phyloP scores from a whole-genome alignment of 1,139 yeast genomes.

The Pneumocystis jirovecii region DNA sequence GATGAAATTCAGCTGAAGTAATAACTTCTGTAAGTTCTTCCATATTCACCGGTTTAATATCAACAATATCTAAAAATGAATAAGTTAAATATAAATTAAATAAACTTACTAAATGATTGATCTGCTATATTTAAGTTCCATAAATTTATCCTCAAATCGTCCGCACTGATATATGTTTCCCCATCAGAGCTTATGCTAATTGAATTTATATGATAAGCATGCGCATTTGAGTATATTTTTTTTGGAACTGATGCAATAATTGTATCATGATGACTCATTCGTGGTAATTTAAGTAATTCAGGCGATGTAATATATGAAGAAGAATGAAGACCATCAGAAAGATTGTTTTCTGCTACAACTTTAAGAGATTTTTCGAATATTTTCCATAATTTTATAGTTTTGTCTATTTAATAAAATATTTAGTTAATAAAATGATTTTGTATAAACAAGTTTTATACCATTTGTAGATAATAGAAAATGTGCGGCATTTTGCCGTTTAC shows the following conservation, averaged over 20 bases:
- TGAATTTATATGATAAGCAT: slow-evolving; percentile 94
- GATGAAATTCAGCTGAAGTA: slow-evolving; percentile 96
- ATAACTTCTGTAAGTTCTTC: slow-evolving; percentile 97
- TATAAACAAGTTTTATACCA: slow-evolving; percentile 14
- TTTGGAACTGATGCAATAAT: slow-evolving; percentile 92
- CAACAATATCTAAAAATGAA: slow-evolving; percentile 44
- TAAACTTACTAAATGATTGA: slow-evolving; percentile 57
- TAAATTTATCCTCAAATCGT: slow-evolving; percentile 84
- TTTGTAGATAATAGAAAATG: slow-evolving; percentile 82
- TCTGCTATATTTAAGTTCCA: slow-evolving; percentile 95
- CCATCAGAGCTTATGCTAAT: slow-evolving; percentile 90
- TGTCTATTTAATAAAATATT: slow-evolving; percentile 34
- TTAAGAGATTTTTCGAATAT: slow-evolving; percentile 82
- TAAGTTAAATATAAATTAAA: not conserved
- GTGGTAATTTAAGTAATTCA: slow-evolving; percentile 53
- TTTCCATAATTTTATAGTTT: slow-evolving; percentile 96
- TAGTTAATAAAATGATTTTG: not conserved
- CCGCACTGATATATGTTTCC: slow-evolving; percentile 86
- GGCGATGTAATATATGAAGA: slow-evolving; percentile 8
- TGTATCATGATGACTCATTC: slow-evolving; percentile 80
- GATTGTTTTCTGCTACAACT: slow-evolving; percentile 80
- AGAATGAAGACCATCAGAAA: slow-evolving; percentile 32
- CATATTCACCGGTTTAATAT: slow-evolving; percentile 96
- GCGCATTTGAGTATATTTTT: slow-evolving; percentile 84
- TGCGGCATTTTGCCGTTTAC: slow-evolving; percentile 72